A percentile compares a stretch with the other conserved stretches of the same genome.
phyloP scores from a whole-genome alignment of 73 alveolate genomes.

The Diophrys sp. region DNA sequence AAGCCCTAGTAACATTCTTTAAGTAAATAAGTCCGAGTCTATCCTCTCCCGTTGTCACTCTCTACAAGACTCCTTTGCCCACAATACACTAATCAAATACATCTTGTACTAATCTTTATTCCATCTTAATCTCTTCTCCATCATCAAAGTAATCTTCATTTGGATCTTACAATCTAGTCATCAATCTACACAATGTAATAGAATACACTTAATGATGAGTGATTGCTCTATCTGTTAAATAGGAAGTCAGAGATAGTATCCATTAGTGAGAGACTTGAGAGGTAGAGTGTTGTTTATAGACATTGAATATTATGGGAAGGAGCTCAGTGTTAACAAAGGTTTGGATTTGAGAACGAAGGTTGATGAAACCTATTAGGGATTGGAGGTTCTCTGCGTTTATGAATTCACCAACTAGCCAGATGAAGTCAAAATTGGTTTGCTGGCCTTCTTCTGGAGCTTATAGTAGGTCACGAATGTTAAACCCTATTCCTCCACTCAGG shows the following conservation, averaged over 20 bases:
- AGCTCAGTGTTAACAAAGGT: conserved; percentile 53
- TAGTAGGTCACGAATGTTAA: conserved; percentile 24
- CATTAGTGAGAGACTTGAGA: background rate
- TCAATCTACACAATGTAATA: background rate
- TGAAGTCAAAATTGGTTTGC: conserved; percentile 8
- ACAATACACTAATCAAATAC: too few relatives aligned
- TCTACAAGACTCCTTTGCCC: too few relatives aligned
- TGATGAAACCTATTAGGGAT: conserved; percentile 38
- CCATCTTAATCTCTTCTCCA: background rate
- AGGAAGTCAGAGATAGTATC: background rate
- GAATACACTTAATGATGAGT: background rate
- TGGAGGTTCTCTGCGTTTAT: conserved; percentile 34
- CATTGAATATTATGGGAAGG: conserved; percentile 31
- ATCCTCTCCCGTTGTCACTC: too few relatives aligned
- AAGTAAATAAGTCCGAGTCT: too few relatives aligned
- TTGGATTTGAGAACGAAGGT: conserved; percentile 38
- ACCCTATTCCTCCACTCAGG: conserved; percentile 55
- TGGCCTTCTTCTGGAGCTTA: conserved; percentile 10
- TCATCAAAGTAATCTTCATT: background rate
- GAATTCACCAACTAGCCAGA: conserved; percentile 46
- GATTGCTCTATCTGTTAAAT: background rate
- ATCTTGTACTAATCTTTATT: too few relatives aligned
- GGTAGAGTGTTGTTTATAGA: background rate
- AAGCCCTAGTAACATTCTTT: too few relatives aligned
- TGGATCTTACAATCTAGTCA: background rate